A percentile compares a stretch with the other conserved stretches of the same genome.
These are phyloP conservation scores for Ustilaginoidea virens DNA, from an alignment of 2,329 filamentous ascomycete genomes.

Conservation along the genomic window DNA sequence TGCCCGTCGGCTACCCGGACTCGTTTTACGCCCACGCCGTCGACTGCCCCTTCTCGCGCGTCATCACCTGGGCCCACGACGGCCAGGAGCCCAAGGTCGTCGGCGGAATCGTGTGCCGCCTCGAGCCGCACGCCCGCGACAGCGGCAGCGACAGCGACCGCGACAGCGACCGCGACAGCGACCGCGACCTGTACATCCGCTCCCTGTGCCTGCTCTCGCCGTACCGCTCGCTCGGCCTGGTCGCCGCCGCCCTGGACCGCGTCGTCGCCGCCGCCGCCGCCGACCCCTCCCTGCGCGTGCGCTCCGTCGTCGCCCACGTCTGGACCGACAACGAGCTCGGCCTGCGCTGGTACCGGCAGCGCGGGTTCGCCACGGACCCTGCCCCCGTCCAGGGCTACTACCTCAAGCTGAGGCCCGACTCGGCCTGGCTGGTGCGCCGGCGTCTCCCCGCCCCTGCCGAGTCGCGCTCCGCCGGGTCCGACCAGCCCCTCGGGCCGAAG, in stretches of 20 bases:
- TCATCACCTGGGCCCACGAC: conserved; percentile 40
- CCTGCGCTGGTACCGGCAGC: conserved; percentile 43
- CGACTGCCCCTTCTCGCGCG: conserved; percentile 39
- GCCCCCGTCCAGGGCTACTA: conserved; percentile 43
- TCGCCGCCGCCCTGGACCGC: conserved; percentile 38
- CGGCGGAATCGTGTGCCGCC: conserved; percentile 5
- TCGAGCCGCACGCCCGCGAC: too few species aligned
- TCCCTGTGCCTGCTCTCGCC: conserved; percentile 47
- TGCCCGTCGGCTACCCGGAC: conserved; percentile 48
- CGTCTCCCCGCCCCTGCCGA: conserved; percentile 7
- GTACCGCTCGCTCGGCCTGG: conserved; percentile 44
- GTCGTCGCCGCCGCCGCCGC: conserved; percentile 25
- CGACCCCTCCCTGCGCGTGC: conserved; percentile 22
- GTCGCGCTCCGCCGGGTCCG: too few species aligned
- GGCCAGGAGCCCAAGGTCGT: conserved; percentile 9
- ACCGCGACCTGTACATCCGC: conserved; percentile 46
- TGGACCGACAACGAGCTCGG: conserved; percentile 53
- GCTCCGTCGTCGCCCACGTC: conserved; percentile 45
- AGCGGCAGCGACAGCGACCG: conserved; percentile 3
- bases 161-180: conserved; percentile 3
- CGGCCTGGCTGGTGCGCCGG: conserved; percentile 43
- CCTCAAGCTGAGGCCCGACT: conserved; percentile 42
- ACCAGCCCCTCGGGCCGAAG: too few species aligned
- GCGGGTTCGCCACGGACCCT: conserved; percentile 37
- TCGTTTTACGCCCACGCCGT: conserved; percentile 44